phyloP scores from a whole-genome alignment of 306 rosid species.

The Corylus heterophylla region DNA sequence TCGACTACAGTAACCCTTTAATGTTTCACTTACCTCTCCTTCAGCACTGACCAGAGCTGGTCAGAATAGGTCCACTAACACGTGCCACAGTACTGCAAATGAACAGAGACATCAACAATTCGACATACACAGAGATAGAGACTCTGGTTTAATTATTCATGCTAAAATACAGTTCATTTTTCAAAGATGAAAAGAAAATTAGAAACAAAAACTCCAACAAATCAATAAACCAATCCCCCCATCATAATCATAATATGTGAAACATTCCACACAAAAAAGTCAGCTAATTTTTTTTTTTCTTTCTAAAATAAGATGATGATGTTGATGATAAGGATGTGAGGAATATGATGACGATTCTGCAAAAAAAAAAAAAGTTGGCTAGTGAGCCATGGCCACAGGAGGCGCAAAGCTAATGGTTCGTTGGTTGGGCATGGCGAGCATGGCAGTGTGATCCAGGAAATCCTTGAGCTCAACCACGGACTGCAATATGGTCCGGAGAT shows the following conservation, averaged over 20 bases:
- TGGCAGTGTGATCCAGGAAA: slow-evolving; percentile 92
- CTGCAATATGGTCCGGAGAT: slow-evolving; percentile 66
- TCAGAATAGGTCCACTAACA: neutral
- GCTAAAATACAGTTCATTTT: slow-evolving; percentile 42
- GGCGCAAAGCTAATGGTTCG: slow-evolving; percentile 65
- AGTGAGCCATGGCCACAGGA: slow-evolving; percentile 86
- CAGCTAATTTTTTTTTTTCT: neutral
- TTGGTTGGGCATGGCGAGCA: slow-evolving; percentile 93
- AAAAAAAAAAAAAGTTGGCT: slow-evolving; percentile 19
- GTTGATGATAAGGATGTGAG: slow-evolving; percentile 1
- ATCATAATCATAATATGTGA: slow-evolving; percentile 2
- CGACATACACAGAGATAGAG: neutral
- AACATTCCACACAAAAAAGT: slow-evolving; percentile 20
- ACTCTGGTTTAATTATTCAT: slow-evolving; percentile 36
- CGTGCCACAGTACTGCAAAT: slow-evolving; percentile 1
- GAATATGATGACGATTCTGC: slow-evolving; percentile 1
- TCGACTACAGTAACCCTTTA: neutral
- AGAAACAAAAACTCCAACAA: slow-evolving; percentile 45
- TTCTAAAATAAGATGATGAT: slow-evolving; percentile 19
- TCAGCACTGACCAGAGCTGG: neutral
- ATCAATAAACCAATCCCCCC: slow-evolving; percentile 67
- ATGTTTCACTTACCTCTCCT: neutral
- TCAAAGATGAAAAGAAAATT: slow-evolving; percentile 19
- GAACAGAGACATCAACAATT: slow-evolving; percentile 15
- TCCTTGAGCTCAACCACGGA: slow-evolving; percentile 86